These are phyloP conservation scores for Phytophthora pseudosyringae DNA, from an alignment of 352 stramenopile genomes.

Conservation along the genomic window DNA sequence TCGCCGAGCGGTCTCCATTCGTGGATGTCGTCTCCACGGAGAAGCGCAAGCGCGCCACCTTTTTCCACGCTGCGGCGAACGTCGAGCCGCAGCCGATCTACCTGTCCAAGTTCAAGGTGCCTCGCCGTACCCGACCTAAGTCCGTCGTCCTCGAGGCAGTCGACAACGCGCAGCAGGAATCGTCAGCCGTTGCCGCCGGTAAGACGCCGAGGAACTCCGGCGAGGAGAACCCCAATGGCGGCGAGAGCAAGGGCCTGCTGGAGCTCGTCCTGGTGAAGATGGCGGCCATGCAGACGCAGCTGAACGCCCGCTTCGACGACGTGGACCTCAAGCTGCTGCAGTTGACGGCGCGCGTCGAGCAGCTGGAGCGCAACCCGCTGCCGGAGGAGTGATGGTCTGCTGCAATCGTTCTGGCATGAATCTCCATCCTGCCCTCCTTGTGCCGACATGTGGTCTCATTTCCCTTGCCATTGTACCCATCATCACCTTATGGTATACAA, in stretches of 20 bases:
- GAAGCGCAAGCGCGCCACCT: constrained; percentile 51
- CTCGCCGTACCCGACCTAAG: constrained; percentile 22
- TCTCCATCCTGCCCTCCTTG: background rate
- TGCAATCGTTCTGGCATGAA: constrained; percentile 6
- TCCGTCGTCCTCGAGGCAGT: background rate
- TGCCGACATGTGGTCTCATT: constrained; percentile 5
- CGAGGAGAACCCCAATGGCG: background rate
- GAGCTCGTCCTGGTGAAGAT: constrained; percentile 40
- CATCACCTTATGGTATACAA: constrained; percentile 18
- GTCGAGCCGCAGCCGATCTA: constrained; percentile 44
- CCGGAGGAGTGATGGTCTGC: constrained; percentile 14
- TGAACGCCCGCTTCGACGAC: constrained; percentile 62
- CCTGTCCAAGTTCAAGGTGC: constrained; percentile 61
- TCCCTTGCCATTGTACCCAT: constrained; percentile 16
- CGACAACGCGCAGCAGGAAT: background rate
- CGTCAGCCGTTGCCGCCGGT: constrained; percentile 4
- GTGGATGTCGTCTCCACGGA: constrained; percentile 59
- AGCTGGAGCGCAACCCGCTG: constrained; percentile 40
- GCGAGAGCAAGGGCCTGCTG: constrained; percentile 17
- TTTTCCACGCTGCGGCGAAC: constrained; percentile 47
- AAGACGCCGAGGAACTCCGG: constrained; percentile 24
- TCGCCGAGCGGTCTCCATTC: constrained; percentile 51
- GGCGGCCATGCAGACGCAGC: constrained; percentile 46
- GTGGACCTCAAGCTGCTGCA: constrained; percentile 52
- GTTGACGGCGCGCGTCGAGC: constrained; percentile 41